Base-by-base conservation (phyloP, 208 protist species). In the Novymonas esmeraldas region DNA sequence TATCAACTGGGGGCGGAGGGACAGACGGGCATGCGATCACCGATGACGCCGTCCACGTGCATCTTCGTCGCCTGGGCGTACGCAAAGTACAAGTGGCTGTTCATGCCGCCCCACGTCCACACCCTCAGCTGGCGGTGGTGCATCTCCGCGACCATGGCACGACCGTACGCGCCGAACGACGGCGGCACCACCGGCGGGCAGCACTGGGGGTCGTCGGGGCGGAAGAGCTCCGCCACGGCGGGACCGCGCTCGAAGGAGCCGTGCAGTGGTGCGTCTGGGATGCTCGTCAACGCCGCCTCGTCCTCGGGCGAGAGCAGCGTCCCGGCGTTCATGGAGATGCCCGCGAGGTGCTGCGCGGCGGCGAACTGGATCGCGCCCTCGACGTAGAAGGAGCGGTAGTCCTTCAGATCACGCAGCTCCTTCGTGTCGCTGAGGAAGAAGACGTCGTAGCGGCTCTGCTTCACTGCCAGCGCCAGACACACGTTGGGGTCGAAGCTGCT, bases 401-500 rank as follows among this genome's bases (percentile, higher is more conserved):
- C 88, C 57, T 94, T 94, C 50, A 90, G 62, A 72, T 94, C 88
- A 11, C 78, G 69, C 38, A 62, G 49, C 80, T 88, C 78, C 46
- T 84, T 73, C 14, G 88, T 89, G 50, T 90, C 88, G 52, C 76
- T 79, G 29, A 94, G 67, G 49, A 87, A 94, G n/a, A 94, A 70
- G 10, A 94, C 88, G 57, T 90, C 77, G 73, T 86, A 94, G 41
- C 88, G 88, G 41, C 84, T 85, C 74, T 94, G 88, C 64, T 94
- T 94, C 33, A 81, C 44, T 39, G 78, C 54, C 18, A 94, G 55
- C 46, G 84, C 88, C 34, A 94, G 55, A 46, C 88, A 94, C 29
- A 90, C 70, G 52, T 91, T 84, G 0, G 88, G 85, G 63, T 94
- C 88, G 50, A 94, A 94, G 59, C 88, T 94, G 70, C 82, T 87